A percentile compares a stretch with the other conserved stretches of the same genome.
Conservation (phyloP, 257 asterid genomes). For the Hygrophila difformis region DNA sequence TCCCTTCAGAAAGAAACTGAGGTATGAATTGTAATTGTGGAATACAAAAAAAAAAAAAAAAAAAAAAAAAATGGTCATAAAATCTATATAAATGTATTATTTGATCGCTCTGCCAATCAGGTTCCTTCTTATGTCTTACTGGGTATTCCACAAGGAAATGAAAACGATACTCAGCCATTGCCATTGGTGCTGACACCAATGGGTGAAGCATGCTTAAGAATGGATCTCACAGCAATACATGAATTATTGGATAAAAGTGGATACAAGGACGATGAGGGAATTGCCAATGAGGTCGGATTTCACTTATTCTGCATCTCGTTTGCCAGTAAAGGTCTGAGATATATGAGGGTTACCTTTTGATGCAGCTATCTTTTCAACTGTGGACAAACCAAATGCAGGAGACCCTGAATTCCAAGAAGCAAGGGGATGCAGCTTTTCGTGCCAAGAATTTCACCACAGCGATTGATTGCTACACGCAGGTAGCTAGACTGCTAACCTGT, state of each 20-base stretch:
- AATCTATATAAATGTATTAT: no score
- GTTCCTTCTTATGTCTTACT: slow-evolving; percentile 76
- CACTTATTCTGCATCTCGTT: background rate
- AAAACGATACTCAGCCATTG: slow-evolving; percentile 19
- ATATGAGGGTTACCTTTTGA: slow-evolving; percentile 4
- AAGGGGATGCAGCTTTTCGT: slow-evolving; percentile 91
- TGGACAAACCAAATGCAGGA: slow-evolving; percentile 99
- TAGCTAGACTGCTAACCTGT: slow-evolving; percentile 9
- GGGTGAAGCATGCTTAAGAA: slow-evolving; percentile 94
- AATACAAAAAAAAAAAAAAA: no score
- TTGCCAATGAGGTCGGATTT: slow-evolving; percentile 65
- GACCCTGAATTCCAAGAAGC: slow-evolving; percentile 75
- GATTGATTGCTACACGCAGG: slow-evolving; percentile 78
- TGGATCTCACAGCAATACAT: slow-evolving; percentile 87
- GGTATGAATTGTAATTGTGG: slow-evolving; percentile 49
- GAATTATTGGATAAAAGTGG: slow-evolving; percentile 72
- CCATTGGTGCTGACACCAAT: slow-evolving; percentile 50
- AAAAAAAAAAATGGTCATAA: no score
- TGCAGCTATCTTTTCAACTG: slow-evolving; percentile 94
- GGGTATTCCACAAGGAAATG: slow-evolving; percentile 58
- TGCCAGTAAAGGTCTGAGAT: background rate
- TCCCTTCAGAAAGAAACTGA: slow-evolving; percentile 84
- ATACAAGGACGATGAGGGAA: slow-evolving; percentile 88
- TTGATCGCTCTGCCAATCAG: slow-evolving; percentile 23
- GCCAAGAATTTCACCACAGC: slow-evolving; percentile 77